Conservation (phyloP, 2,329 filamentous ascomycete species). For the Chalaropsis ovoidea region DNA sequence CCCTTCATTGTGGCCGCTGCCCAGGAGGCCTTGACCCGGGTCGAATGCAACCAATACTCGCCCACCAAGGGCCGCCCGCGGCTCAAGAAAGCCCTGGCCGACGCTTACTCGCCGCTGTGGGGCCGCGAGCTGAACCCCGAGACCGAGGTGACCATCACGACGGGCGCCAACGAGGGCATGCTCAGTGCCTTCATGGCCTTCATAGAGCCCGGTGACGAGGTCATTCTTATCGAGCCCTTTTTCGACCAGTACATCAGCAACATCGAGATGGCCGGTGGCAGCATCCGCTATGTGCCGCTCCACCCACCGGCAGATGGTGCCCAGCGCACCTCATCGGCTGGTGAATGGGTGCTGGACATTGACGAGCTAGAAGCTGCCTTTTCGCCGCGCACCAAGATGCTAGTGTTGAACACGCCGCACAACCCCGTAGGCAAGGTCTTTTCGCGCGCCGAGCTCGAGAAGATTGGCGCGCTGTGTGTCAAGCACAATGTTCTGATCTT, state of each 20-base stretch:
- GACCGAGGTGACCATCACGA: slow-evolving; percentile 90
- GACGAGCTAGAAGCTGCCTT: slow-evolving; percentile 70
- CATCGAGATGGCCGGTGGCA: slow-evolving; percentile 95
- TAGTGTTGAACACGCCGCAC: slow-evolving; percentile 77
- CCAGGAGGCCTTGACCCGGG: slow-evolving; percentile 75
- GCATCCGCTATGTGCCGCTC: slow-evolving; percentile 89
- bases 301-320: slow-evolving; percentile 76
- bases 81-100: slow-evolving; percentile 82
- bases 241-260: slow-evolving; percentile 99
- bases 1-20: slow-evolving; percentile 84
- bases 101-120: slow-evolving; percentile 86
- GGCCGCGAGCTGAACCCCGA: slow-evolving; percentile 73
- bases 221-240: slow-evolving; percentile 96
- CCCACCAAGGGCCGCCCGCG: slow-evolving; percentile 87
- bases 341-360: slow-evolving; percentile 82
- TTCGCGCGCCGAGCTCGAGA: slow-evolving; percentile 68
- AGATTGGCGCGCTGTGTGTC: slow-evolving; percentile 78
- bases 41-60: slow-evolving; percentile 98
- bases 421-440: slow-evolving; percentile 97
- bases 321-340: slow-evolving; percentile 68
- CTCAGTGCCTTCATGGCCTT: slow-evolving; percentile 97
- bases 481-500: slow-evolving; percentile 91
- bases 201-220: slow-evolving; percentile 86
- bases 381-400: slow-evolving; percentile 85
- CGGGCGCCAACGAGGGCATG: slow-evolving; percentile 84